These are phyloP conservation scores for Thielaviopsis punctulata DNA, from an alignment of 2,329 filamentous ascomycete species.

Conservation along the genomic window DNA sequence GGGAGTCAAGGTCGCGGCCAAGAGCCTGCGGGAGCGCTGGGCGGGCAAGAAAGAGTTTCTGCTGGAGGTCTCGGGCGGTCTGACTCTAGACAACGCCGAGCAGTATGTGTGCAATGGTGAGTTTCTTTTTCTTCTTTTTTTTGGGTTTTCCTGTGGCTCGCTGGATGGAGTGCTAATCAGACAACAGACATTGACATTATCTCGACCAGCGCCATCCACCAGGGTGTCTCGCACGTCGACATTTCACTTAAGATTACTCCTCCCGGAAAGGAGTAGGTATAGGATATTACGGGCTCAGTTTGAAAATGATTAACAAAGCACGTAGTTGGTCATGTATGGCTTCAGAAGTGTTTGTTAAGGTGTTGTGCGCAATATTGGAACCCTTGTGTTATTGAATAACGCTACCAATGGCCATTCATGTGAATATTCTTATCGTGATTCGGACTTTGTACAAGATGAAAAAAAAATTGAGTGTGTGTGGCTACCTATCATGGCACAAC, in stretches of 20 bases:
- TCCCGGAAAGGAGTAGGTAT: constrained; percentile 4
- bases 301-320: not conserved
- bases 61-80: constrained; percentile 80
- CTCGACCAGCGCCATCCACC: constrained; percentile 91
- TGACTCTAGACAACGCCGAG: constrained; percentile 71
- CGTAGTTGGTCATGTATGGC: not conserved
- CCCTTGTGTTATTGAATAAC: no score
- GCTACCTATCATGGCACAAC: no score
- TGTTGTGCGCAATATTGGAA: no score
- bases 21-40: constrained; percentile 65
- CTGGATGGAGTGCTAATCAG: constrained; percentile 13
- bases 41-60: constrained; percentile 55
- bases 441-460: no score
- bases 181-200: constrained; percentile 73
- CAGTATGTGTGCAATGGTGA: constrained; percentile 59
- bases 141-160: no score
- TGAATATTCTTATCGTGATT: no score
- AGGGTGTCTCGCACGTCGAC: constrained; percentile 84
- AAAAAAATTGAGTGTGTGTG: no score
- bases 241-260: constrained; percentile 74
- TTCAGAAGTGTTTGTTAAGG: no score
- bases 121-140: constrained; percentile 16
- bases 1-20: constrained; percentile 58
- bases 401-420: no score
- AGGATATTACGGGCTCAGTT: not conserved